Conservation (phyloP, 208 protist genomes). For the Leishmania martiniquensis region DNA sequence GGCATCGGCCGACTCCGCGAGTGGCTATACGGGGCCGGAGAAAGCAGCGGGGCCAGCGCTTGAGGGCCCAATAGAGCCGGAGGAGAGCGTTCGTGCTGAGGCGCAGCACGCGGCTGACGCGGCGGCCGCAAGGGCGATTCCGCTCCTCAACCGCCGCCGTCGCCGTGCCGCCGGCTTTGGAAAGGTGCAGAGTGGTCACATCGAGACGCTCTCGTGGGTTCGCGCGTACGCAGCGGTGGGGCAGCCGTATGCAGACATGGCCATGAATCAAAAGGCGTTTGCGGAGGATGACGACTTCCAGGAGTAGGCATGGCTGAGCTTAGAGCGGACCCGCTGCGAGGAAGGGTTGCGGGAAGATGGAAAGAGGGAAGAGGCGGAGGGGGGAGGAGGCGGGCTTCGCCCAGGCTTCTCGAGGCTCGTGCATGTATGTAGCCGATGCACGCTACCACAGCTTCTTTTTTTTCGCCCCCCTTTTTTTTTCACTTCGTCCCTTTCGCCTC, state of each 20-base stretch:
- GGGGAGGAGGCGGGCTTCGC: not conserved
- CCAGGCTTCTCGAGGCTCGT: conserved; percentile 1
- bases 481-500: not conserved
- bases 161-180: conserved; percentile 12
- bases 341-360: not conserved
- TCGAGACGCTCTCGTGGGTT: conserved; percentile 50
- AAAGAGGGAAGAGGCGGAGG: not conserved
- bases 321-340: not conserved
- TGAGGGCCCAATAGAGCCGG: not conserved
- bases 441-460: not conserved
- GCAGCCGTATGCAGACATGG: conserved; percentile 53
- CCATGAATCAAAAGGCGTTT: conserved; percentile 40
- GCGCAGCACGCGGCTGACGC: conserved; percentile 26
- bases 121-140: conserved; percentile 8
- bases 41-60: not conserved
- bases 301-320: conserved; percentile 1
- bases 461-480: not conserved
- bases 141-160: conserved; percentile 25
- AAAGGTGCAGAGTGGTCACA: conserved; percentile 10
- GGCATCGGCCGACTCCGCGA: not conserved
- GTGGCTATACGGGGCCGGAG: not conserved
- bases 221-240: conserved; percentile 62
- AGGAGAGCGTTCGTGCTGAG: conserved; percentile 18
- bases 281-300: conserved; percentile 25
- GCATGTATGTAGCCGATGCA: not conserved